Evolutionary conservation across 192 early-diverging fungal genomes (phyloP).

Genomic region (Radiomyces spectabilis): DNA sequence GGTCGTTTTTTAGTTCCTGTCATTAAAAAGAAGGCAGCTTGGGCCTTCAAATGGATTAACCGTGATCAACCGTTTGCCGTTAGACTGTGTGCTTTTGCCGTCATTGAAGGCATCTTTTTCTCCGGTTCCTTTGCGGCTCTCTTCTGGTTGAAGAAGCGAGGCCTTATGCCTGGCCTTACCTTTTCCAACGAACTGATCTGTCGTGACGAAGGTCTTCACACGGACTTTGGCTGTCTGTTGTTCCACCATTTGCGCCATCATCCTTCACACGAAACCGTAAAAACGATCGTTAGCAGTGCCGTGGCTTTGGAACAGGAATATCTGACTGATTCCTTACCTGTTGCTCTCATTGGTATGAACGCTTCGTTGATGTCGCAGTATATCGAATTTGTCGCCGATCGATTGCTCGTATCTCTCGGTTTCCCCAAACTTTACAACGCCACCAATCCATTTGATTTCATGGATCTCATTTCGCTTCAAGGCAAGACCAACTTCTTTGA

Average conservation of each 20-base stretch:
- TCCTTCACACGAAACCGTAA: conserved; percentile 54
- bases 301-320: conserved; percentile 92
- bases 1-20: conserved; percentile 61
- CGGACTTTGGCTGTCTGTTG: conserved; percentile 92
- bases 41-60: conserved; percentile 90
- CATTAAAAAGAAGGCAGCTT: conserved; percentile 90
- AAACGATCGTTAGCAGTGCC: conserved; percentile 72
- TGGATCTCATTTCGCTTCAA: conserved; percentile 95
- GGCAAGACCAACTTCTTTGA: conserved; percentile 99
- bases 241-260: conserved; percentile 74
- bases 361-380: conserved; percentile 86
- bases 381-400: conserved; percentile 96
- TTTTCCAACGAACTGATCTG: conserved; percentile 97
- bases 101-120: conserved; percentile 96
- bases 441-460: conserved; percentile 95
- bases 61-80: conserved; percentile 67
- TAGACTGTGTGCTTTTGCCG: conserved; percentile 89
- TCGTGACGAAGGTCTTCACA: conserved; percentile 94
- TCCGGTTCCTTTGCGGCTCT: conserved; percentile 94
- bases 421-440: conserved; percentile 76
- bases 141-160: conserved; percentile 99
- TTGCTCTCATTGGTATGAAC: conserved; percentile 93
- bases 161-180: conserved; percentile 93
- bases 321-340: conserved; percentile 81
- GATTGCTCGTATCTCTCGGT: conserved; percentile 83